Conservation (phyloP, 495 filamentous ascomycete species). For the Annulohypoxylon moriforme region DNA sequence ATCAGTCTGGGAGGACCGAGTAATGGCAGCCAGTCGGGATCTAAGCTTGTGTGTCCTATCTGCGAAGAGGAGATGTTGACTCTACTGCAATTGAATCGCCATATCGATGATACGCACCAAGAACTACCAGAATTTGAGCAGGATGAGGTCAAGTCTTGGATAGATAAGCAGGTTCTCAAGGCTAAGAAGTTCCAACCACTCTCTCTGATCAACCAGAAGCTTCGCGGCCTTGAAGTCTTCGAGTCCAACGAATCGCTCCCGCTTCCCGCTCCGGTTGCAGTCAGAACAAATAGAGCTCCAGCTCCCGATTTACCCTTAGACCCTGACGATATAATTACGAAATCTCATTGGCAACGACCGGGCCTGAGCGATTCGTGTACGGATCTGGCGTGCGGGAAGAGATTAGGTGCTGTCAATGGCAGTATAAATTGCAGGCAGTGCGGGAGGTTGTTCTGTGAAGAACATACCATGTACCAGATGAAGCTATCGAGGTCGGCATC, state of each 20-base stretch:
- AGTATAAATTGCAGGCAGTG: constrained; percentile 93
- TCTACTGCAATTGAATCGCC: constrained; percentile 90
- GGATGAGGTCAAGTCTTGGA: constrained; percentile 98
- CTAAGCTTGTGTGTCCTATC: constrained; percentile 87
- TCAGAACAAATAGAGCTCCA: constrained; percentile 40
- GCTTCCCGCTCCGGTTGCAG: constrained; percentile 38
- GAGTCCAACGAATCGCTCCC: constrained; percentile 82
- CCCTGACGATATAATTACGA: constrained; percentile 88
- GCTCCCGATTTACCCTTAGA: constrained; percentile 65
- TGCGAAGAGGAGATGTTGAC: constrained; percentile 99
- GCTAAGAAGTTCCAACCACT: constrained; percentile 96
- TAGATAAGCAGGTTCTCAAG: constrained; percentile 94
- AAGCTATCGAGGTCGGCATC: constrained; percentile 90
- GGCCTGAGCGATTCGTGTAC: constrained; percentile 81
- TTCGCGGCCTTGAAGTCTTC: constrained; percentile 97
- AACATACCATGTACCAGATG: constrained; percentile 99
- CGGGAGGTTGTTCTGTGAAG: constrained; percentile 93
- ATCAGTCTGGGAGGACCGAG: constrained; percentile 60
- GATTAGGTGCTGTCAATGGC: constrained; percentile 80
- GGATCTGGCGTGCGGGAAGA: constrained; percentile 85
- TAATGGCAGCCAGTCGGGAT: constrained; percentile 50
- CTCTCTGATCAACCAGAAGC: constrained; percentile 85
- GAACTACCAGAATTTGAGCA: constrained; percentile 94
- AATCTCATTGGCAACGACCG: constrained; percentile 86
- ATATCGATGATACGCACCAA: constrained; percentile 93